Evolutionary conservation across 176 grass and related monocot species (phyloP).

Genomic region (Melocanna baccifera): DNA sequence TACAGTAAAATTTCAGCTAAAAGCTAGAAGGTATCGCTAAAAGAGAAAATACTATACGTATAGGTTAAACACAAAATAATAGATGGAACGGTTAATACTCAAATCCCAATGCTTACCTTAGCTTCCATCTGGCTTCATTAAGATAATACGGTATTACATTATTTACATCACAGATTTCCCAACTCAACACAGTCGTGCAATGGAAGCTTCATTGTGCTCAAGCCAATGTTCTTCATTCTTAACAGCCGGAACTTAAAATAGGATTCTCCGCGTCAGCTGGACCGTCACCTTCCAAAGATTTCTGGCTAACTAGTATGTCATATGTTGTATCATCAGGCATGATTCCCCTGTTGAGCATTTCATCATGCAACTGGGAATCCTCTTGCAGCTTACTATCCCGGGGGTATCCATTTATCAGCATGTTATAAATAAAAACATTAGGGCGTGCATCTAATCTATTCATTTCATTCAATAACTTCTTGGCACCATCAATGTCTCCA

Average conservation of each 20-base stretch:
- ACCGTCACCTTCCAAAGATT: constrained; percentile 20
- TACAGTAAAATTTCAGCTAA: too few species aligned
- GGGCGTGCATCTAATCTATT: constrained; percentile 49
- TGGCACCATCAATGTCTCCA: constrained; percentile 69
- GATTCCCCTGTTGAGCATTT: constrained; percentile 74
- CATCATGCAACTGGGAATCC: constrained; percentile 75
- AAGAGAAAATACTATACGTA: too few species aligned
- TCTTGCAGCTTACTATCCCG: constrained; percentile 64
- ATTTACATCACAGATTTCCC: constrained; percentile 16
- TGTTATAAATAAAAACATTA: constrained; percentile 72
- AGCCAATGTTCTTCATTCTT: background rate
- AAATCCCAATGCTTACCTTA: constrained; percentile 17
- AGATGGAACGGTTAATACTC: background rate
- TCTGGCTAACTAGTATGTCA: constrained; percentile 51
- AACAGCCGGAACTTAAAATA: constrained; percentile 6
- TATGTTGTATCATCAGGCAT: constrained; percentile 62
- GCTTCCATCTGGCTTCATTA: constrained; percentile 2
- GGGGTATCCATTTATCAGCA: constrained; percentile 68
- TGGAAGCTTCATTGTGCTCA: constrained; percentile 9
- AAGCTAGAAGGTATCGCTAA: too few species aligned
- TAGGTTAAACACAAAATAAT: background rate
- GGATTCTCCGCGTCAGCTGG: background rate
- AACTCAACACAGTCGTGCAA: background rate
- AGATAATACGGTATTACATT: constrained; percentile 19
- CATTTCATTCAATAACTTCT: constrained; percentile 75